Evolutionary conservation across 768 basidiomycete genomes (phyloP).

Genomic region (Lactifluus piperatus): DNA sequence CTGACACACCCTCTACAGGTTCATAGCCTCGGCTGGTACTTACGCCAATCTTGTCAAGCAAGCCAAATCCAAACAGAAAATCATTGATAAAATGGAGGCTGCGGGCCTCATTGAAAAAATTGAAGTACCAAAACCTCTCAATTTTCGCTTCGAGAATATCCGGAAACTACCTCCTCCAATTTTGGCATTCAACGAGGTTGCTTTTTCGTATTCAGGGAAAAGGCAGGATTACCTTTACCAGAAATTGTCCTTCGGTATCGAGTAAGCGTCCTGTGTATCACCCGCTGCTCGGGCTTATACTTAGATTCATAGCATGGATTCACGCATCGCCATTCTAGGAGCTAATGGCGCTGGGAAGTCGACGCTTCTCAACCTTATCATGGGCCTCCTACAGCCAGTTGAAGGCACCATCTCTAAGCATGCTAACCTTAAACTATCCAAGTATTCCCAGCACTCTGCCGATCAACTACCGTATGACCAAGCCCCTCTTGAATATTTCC

Average conservation of each 20-base stretch:
- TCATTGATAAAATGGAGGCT: slow-evolving; percentile 99
- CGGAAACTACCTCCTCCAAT: slow-evolving; percentile 92
- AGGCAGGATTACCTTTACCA: slow-evolving; percentile 83
- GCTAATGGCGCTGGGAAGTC: slow-evolving; percentile 96
- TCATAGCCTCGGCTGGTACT: slow-evolving; percentile 99
- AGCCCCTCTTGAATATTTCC: slow-evolving; percentile 91
- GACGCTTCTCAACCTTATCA: slow-evolving; percentile 87
- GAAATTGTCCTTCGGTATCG: slow-evolving; percentile 92
- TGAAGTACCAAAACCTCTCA: slow-evolving; percentile 60
- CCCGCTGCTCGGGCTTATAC: slow-evolving; percentile 3
- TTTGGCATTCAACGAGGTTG: slow-evolving; percentile 91
- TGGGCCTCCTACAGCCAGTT: slow-evolving; percentile 63
- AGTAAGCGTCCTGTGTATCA: slow-evolving; percentile 43
- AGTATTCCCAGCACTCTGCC: slow-evolving; percentile 97
- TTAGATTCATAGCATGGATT: slow-evolving; percentile 63
- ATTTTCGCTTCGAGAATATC: slow-evolving; percentile 96
- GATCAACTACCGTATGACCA: slow-evolving; percentile 95
- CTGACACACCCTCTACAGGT: slow-evolving; percentile 36
- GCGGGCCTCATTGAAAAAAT: slow-evolving; percentile 93
- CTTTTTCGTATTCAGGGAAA: slow-evolving; percentile 92
- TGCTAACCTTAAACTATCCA: slow-evolving; percentile 84
- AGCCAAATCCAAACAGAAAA: slow-evolving; percentile 99
- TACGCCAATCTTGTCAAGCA: slow-evolving; percentile 98
- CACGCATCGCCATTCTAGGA: slow-evolving; percentile 90
- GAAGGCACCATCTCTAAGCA: slow-evolving; percentile 90